These are phyloP conservation scores for Annulohypoxylon moriforme DNA, from an alignment of 495 filamentous ascomycete species.

Conservation along the genomic window DNA sequence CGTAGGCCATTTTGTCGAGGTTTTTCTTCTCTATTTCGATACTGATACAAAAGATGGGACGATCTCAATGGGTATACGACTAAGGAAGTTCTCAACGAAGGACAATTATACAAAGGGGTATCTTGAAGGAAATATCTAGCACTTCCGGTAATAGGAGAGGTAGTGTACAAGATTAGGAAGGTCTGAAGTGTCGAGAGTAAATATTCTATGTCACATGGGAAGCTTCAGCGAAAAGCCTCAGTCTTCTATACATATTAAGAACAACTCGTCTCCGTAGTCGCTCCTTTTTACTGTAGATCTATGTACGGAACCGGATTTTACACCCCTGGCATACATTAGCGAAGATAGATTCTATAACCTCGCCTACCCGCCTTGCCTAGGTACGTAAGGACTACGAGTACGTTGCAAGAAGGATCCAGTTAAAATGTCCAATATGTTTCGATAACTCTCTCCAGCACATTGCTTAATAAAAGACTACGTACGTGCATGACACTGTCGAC, in stretches of 20 bases:
- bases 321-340: background rate
- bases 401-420: background rate
- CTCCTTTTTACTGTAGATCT: constrained; percentile 3
- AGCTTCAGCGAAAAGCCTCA: background rate
- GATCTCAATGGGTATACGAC: background rate
- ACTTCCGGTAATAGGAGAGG: background rate
- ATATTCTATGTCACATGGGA: background rate
- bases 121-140: background rate
- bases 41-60: background rate
- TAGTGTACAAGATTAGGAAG: background rate
- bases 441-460: background rate
- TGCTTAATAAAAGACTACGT: constrained; percentile 1
- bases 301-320: background rate
- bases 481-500: background rate
- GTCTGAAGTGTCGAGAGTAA: background rate
- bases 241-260: constrained; percentile 1
- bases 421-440: background rate
- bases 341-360: background rate
- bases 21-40: background rate
- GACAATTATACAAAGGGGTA: constrained; percentile 6
- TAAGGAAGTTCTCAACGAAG: background rate
- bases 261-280: background rate
- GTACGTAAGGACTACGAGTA: constrained; percentile 8
- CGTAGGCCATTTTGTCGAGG: constrained; percentile 39
- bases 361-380: background rate